phyloP scores from a whole-genome alignment of 495 filamentous ascomycete species.

The Evansstolkia leycettana region DNA sequence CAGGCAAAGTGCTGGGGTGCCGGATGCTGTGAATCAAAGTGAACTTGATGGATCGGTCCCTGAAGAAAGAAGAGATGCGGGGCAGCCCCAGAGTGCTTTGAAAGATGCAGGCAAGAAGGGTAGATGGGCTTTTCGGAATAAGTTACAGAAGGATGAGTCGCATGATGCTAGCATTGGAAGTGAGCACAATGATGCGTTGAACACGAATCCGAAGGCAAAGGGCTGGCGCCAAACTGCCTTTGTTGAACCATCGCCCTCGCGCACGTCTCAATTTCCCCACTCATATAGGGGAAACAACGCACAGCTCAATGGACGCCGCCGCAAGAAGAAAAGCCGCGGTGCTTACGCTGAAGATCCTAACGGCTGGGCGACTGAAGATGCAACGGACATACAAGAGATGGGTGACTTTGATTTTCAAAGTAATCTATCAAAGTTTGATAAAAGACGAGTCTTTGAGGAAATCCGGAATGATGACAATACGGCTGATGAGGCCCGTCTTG shows the following conservation, averaged over 20 bases:
- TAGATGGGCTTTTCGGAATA: constrained; percentile 25
- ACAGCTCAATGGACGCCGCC: constrained; percentile 25
- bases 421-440: constrained; percentile 87
- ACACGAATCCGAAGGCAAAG: constrained; percentile 38
- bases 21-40: constrained; percentile 7
- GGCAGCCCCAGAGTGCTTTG: constrained; percentile 1
- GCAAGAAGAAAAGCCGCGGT: constrained; percentile 41
- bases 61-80: constrained; percentile 3
- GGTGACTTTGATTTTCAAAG: constrained; percentile 88
- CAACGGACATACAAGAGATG: constrained; percentile 90
- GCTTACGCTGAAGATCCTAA: constrained; percentile 51
- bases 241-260: constrained; percentile 43
- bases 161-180: constrained; percentile 9
- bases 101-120: constrained; percentile 16
- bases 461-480: constrained; percentile 78
- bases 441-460: constrained; percentile 75
- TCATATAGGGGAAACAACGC: constrained; percentile 11
- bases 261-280: constrained; percentile 8
- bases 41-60: constrained; percentile 6
- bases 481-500: constrained; percentile 77
- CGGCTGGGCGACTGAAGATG: constrained; percentile 94
- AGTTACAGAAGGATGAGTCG: constrained; percentile 3
- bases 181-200: constrained; percentile 24
- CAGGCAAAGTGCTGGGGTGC: constrained; percentile 3
- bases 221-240: constrained; percentile 83